These are phyloP conservation scores for Phoma sp. DNA, from an alignment of 2,329 filamentous ascomycete genomes.

Conservation along the genomic window DNA sequence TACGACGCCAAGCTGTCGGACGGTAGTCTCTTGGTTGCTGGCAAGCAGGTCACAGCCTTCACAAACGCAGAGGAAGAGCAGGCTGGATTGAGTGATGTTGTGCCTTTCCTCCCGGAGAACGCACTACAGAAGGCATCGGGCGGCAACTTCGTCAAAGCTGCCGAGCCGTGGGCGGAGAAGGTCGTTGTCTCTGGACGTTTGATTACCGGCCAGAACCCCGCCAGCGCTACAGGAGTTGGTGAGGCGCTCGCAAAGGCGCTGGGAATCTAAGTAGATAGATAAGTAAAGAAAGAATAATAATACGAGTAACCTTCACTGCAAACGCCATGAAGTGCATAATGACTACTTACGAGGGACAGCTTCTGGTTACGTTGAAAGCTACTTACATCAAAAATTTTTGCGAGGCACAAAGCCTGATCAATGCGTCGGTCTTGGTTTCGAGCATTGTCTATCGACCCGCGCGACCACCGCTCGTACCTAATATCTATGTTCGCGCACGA, in stretches of 20 bases:
- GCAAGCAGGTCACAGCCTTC: conserved; percentile 66
- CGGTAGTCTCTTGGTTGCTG: conserved; percentile 62
- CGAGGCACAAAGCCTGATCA: too few relatives aligned
- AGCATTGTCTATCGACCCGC: too few relatives aligned
- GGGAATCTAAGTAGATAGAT: conserved; percentile 22
- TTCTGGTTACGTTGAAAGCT: too few relatives aligned
- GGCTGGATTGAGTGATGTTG: conserved; percentile 47
- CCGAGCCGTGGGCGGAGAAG: conserved; percentile 55
- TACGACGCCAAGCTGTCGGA: conserved; percentile 60
- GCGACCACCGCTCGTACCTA: not conserved
- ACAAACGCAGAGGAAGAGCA: conserved; percentile 63
- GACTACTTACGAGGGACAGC: too few relatives aligned
- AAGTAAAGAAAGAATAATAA: not conserved
- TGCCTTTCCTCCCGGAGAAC: conserved; percentile 69
- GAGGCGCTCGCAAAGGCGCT: conserved; percentile 52
- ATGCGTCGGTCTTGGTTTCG: not conserved
- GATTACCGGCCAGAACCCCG: conserved; percentile 59
- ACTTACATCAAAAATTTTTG: too few relatives aligned
- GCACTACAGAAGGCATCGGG: conserved; percentile 58
- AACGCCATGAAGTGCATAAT: not conserved
- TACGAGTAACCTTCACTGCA: not conserved
- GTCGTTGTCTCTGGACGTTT: conserved; percentile 50
- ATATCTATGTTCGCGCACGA: not conserved
- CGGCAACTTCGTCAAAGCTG: conserved; percentile 64
- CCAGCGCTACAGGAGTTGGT: conserved; percentile 52